phyloP scores from a whole-genome alignment of 192 early-diverging fungal species.

The Paraglomus brasilianum region DNA sequence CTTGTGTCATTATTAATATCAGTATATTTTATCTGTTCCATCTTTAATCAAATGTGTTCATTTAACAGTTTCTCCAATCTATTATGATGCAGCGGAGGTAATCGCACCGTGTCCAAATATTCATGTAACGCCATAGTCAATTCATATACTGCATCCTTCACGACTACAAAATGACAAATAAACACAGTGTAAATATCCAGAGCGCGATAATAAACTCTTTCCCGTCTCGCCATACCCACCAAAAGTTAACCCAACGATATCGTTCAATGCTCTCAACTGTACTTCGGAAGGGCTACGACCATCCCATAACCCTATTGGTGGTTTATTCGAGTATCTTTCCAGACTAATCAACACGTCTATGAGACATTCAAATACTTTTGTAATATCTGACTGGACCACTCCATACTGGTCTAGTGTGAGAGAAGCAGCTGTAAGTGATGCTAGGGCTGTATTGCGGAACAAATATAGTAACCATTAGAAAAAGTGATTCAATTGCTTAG shows the following conservation, averaged over 20 bases:
- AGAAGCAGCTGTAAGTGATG: constrained; percentile 25
- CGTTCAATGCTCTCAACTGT: constrained; percentile 1
- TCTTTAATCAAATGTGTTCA: neutral
- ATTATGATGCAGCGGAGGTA: neutral
- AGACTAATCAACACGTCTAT: constrained; percentile 36
- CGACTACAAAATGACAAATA: neutral
- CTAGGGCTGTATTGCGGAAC: neutral
- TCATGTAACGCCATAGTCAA: neutral
- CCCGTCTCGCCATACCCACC: neutral
- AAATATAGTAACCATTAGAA: too few relatives aligned
- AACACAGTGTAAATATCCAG: neutral
- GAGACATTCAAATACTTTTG: constrained; percentile 39
- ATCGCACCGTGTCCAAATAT: neutral
- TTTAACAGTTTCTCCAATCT: constrained; percentile 8
- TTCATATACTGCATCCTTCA: constrained; percentile 14
- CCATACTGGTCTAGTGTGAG: constrained; percentile 40
- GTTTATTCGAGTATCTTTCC: constrained; percentile 30
- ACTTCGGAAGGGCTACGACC: neutral
- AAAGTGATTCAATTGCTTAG: too few relatives aligned
- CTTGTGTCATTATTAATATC: too few relatives aligned
- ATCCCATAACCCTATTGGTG: constrained; percentile 17
- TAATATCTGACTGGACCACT: constrained; percentile 41
- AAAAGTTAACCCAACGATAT: constrained; percentile 1
- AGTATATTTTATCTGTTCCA: too few relatives aligned
- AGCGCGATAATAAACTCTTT: too few relatives aligned